Base-by-base conservation (phyloP, 805 yeast genomes). In the Metschnikowia gruessii region DNA sequence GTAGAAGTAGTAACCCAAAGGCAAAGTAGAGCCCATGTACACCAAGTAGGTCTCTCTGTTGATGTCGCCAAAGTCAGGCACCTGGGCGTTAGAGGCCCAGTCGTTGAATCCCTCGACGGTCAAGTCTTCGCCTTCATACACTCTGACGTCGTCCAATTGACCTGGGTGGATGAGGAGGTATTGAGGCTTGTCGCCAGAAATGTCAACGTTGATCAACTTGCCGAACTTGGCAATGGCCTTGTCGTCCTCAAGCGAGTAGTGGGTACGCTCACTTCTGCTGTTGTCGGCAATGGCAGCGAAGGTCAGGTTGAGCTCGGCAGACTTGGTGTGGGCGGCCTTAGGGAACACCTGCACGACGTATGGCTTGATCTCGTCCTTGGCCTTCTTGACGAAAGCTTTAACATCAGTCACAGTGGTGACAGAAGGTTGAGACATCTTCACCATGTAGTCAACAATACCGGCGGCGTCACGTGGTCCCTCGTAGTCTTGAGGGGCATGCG, bases 1-100 rank as follows among this genome's bases (percentile, higher is more conserved):
- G 74, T 87, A 89, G 75, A 94, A 94, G 66, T 86, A 82, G 77
- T 91, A 92, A 45, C 88, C 95, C 55, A 94, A 70, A 52, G 99
- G 99, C 46, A 81, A 54, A 30, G 81, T 77, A 49, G 90, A 72
- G 46, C 75, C 69, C 77, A 87, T 81, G 75, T 91, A 94, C 35
- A 75, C 63, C 68, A 77, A 72, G 77, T 85, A 94, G 53, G 94
- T 84, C 43, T 79, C 75, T 55, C 94, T 90, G 60, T 81, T 82
- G 54, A 92, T 81, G 69, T 91, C 97, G 61, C 95, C 96, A 58
- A 91, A 84, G 59, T 79, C 75, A 47, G 97, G 97, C 64, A 86
- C 77, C 40, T 84, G 68, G 72, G 90, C 94, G 55, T 69, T 65
- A 45, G 69, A 66, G 56, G 83, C 69, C 62, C 83, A 85, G 30